Percentiles rank a stretch among this genome's conserved stretches.
Conservation (phyloP, 2,329 filamentous ascomycete genomes). For the Microcyclospora tardicrescens region DNA sequence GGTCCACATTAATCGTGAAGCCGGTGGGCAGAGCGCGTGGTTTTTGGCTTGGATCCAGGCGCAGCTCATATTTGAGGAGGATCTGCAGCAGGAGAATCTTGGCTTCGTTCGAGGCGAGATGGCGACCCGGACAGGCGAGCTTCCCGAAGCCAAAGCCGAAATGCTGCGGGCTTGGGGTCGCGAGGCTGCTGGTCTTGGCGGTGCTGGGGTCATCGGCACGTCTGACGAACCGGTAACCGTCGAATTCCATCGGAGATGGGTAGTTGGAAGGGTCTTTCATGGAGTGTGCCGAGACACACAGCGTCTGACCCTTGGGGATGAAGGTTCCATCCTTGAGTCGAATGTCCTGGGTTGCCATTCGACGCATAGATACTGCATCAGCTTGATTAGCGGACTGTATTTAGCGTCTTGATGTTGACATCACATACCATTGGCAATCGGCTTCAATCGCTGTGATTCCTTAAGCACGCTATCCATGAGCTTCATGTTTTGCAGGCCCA, state of each 20-base stretch:
- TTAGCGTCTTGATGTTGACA: not conserved
- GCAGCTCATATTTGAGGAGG: conserved; percentile 23
- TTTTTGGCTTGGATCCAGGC: conserved; percentile 8
- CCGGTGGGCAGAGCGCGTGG: not conserved
- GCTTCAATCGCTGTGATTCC: conserved; percentile 16
- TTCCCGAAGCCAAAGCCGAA: conserved; percentile 19
- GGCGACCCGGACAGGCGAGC: conserved; percentile 24
- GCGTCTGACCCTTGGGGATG: conserved; percentile 10
- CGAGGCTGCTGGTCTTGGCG: conserved; percentile 12
- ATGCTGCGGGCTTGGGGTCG: conserved; percentile 11
- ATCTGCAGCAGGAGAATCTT: conserved; percentile 22
- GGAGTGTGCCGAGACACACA: conserved; percentile 6
- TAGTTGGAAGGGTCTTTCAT: conserved; percentile 6
- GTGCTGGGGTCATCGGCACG: conserved; percentile 10
- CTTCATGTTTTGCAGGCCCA: conserved; percentile 15
- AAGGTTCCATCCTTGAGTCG: conserved; percentile 16
- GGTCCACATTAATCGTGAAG: not conserved
- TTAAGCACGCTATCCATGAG: conserved; percentile 22
- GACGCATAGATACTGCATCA: conserved; percentile 11
- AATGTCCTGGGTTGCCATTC: conserved; percentile 9
- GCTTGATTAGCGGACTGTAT: not conserved
- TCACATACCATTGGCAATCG: conserved; percentile 8
- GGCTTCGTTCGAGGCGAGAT: conserved; percentile 23
- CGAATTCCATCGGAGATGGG: conserved; percentile 10
- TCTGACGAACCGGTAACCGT: conserved; percentile 12